phyloP scores from a whole-genome alignment of 495 filamentous ascomycete species.

The Aspergillus cristatus region DNA sequence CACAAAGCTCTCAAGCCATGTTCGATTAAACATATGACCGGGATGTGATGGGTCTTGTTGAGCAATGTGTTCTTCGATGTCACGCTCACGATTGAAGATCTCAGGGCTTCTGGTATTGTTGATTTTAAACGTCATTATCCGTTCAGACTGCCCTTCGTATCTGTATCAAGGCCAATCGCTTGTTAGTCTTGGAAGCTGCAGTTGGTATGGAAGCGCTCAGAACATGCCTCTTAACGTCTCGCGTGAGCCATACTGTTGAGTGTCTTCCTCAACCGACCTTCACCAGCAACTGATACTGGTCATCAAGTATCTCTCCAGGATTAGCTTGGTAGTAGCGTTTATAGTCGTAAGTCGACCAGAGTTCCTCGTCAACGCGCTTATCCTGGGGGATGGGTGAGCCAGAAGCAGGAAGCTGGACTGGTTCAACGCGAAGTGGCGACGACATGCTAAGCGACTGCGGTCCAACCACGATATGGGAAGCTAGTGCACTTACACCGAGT shows the following conservation, averaged over 20 bases:
- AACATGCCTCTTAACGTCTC: too few relatives aligned
- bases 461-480: too few relatives aligned
- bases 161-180: too few relatives aligned
- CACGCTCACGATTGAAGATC: conserved; percentile 12
- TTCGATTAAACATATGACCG: conserved; percentile 12
- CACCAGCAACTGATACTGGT: conserved; percentile 1
- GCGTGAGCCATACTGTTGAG: neutral
- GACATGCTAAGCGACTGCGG: too few relatives aligned
- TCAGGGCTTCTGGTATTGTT: conserved; percentile 6
- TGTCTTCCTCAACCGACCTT: neutral
- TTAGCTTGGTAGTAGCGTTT: conserved; percentile 24
- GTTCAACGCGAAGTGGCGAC: too few relatives aligned
- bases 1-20: conserved; percentile 14
- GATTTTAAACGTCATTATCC: conserved; percentile 22
- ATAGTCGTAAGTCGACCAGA: conserved; percentile 13
- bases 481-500: too few relatives aligned
- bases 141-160: conserved; percentile 12
- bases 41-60: conserved; percentile 12
- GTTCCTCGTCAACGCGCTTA: conserved; percentile 17
- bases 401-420: too few relatives aligned
- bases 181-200: too few relatives aligned
- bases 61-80: conserved; percentile 17
- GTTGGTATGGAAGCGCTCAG: too few relatives aligned
- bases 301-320: conserved; percentile 16
- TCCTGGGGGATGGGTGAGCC: too few relatives aligned